Base-by-base conservation (phyloP, 176 grass and related monocot species). In the Otatea glauca region DNA sequence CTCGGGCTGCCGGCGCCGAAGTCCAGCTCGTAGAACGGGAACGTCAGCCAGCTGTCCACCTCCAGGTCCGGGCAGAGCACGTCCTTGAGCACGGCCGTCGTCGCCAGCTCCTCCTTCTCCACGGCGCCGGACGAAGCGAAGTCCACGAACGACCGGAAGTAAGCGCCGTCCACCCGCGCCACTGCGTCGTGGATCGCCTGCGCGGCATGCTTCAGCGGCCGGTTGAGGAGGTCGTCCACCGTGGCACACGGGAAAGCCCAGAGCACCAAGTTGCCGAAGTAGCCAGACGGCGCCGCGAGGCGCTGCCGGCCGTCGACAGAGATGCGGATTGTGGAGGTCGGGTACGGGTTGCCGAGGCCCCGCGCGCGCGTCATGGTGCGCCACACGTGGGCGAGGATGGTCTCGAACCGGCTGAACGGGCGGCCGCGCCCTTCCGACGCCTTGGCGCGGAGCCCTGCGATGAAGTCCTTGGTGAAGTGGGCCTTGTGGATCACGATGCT, bases 111-210 rank as follows among this genome's bases (percentile, higher is more conserved):
- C 67, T 96, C 93, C 17, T 37, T 39, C 50, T 80, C 65, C 32
- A 91, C 65, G 17, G 42, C 72, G 1, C 68, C 86, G 2, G 93
- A 92, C 61, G 72, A 63, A 0, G 88, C 76, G 59, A 92, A 96
- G 84, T 96, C 94, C 0, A 96, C 51, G 61, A 93, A 83, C 9
- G 91, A 96, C 60, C 78, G 80, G 82, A 96, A 96, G 77, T 96
- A 96, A 2, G 38, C 44, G 61, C 88, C 76, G 51, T 92, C 81
- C 21, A 89, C 43, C 0, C 76, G 63, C 6, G 71, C 86, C 29
- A 96, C 81, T 7, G 81, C 86, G 29, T 88, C 86, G 67, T 84
- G 84, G 76, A 96, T 92, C n/a, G 12, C 43, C 81, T 88, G 82
- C 41, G 88, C 91, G 0, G 91, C 91, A 66, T 91, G 79, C 69